phyloP scores from a whole-genome alignment of 2,329 filamentous ascomycete species.

The Anthostomella pinea region DNA sequence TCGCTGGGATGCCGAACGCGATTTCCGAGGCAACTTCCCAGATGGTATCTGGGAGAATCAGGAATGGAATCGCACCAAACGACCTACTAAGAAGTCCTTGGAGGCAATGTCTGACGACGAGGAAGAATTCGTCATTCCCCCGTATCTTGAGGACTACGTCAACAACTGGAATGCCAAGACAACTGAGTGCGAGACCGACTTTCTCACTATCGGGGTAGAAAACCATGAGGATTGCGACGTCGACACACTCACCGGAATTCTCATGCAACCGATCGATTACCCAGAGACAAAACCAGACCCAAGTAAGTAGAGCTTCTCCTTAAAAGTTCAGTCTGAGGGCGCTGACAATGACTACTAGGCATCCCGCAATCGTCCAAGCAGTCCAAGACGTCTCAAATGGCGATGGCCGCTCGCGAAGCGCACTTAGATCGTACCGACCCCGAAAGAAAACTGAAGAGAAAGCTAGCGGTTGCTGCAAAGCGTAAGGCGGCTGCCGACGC shows the following conservation, averaged over 20 bases:
- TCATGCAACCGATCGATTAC: constrained; percentile 33
- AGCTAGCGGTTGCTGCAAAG: too few relatives aligned
- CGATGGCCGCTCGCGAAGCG: too few relatives aligned
- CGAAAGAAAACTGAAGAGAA: too few relatives aligned
- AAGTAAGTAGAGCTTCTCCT: not conserved
- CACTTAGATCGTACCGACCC: too few relatives aligned
- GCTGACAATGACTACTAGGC: constrained; percentile 1
- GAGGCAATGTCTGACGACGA: constrained; percentile 1
- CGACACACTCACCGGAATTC: constrained; percentile 34
- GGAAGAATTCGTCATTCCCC: not conserved
- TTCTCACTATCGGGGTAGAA: constrained; percentile 32
- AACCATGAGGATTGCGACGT: constrained; percentile 35
- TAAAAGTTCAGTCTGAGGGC: constrained; percentile 3
- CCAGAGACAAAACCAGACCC: constrained; percentile 27
- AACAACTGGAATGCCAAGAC: constrained; percentile 16
- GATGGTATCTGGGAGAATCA: constrained; percentile 1
- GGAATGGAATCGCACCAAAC: constrained; percentile 1
- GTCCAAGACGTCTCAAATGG: too few relatives aligned
- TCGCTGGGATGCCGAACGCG: constrained; percentile 2
- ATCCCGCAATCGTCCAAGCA: too few relatives aligned
- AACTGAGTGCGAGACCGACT: constrained; percentile 13
- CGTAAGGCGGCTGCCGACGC: too few relatives aligned
- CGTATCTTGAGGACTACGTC: constrained; percentile 10
- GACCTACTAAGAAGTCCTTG: constrained; percentile 1
- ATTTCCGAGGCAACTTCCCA: not conserved